A percentile compares a stretch with the other conserved stretches of the same genome.
phyloP scores from a whole-genome alignment of 371 early-diverging fungal species.

The Mortierella sp. region DNA sequence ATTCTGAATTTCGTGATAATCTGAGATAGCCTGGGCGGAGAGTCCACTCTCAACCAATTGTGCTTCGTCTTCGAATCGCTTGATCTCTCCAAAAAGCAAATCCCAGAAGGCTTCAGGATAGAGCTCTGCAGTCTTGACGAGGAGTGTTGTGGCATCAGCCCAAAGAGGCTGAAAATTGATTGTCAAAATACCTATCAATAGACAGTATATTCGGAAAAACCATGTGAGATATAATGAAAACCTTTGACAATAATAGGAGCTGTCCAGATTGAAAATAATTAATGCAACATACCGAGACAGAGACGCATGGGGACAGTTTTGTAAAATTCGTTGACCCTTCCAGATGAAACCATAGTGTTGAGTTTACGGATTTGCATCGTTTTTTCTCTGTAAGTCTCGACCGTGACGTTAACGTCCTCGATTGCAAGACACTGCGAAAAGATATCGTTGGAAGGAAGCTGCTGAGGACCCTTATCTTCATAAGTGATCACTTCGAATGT shows the following conservation, averaged over 20 bases:
- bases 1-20: slow-evolving; percentile 27
- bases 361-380: slow-evolving; percentile 78
- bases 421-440: slow-evolving; percentile 51
- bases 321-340: slow-evolving; percentile 75
- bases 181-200: slow-evolving; percentile 65
- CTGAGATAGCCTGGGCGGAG: slow-evolving; percentile 47
- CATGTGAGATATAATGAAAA: not conserved
- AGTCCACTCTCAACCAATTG: slow-evolving; percentile 69
- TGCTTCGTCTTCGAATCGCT: slow-evolving; percentile 70
- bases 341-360: slow-evolving; percentile 65
- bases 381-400: slow-evolving; percentile 85
- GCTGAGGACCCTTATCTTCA: slow-evolving; percentile 62
- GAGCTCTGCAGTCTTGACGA: slow-evolving; percentile 67
- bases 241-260: no score
- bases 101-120: slow-evolving; percentile 73
- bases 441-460: slow-evolving; percentile 31
- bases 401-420: slow-evolving; percentile 71
- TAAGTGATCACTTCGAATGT: slow-evolving; percentile 69
- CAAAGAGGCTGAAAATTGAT: slow-evolving; percentile 88
- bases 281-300: slow-evolving; percentile 64
- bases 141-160: slow-evolving; percentile 77
- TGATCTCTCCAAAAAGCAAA: slow-evolving; percentile 68
- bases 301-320: slow-evolving; percentile 70
- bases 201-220: not conserved
- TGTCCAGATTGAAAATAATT: not conserved